Base-by-base conservation (phyloP, 257 asterid species). In the Forsythia viridissima region DNA sequence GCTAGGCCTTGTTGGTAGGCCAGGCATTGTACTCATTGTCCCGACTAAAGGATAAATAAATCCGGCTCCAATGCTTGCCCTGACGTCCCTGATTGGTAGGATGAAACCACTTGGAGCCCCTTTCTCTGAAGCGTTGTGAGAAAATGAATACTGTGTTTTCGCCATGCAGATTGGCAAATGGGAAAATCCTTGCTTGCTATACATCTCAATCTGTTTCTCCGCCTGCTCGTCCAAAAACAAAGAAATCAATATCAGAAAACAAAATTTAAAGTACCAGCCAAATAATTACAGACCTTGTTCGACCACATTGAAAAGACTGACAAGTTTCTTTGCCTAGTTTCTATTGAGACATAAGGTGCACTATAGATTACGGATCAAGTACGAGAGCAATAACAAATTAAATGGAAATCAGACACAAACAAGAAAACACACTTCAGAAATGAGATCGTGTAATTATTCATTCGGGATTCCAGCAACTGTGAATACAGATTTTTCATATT, bases 1-100 rank as follows among this genome's bases (percentile, higher is more conserved):
- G 94, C 98, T 91, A 80, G 99, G 99, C 85, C 99, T 84, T 18
- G 99, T 96, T 0, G 98, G 97, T 24, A 96, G 89, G 61, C 99
- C 99, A 37, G 99, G 99, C 99, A 96, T 96, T 8, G 99, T 96
- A 81, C 98, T 93, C 99, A 93, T 96, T 0, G 97, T 93, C 61
- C 99, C 99, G 11, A 96, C 97, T 72, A 92, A 81, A 70, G 98
- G 99, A 78, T 92, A 96, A 77, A 93, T 92, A 87, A 96, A 96
- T 48, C 99, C 97, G 5, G 99, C 99, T 37, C 98, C 99, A 44
- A 96, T 93, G 86, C 99, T 96, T 11, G 82, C 98, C 80, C 98
- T 81, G 2, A 96, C 93, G 71, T 96, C 99, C 80, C 99, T 90
- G 68, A 96, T 96, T 2, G 98, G 97, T 36, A 96, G 87, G 74